Evolutionary conservation across 192 early-diverging fungal genomes (phyloP).

Genomic region (Obelidium mucronatum): DNA sequence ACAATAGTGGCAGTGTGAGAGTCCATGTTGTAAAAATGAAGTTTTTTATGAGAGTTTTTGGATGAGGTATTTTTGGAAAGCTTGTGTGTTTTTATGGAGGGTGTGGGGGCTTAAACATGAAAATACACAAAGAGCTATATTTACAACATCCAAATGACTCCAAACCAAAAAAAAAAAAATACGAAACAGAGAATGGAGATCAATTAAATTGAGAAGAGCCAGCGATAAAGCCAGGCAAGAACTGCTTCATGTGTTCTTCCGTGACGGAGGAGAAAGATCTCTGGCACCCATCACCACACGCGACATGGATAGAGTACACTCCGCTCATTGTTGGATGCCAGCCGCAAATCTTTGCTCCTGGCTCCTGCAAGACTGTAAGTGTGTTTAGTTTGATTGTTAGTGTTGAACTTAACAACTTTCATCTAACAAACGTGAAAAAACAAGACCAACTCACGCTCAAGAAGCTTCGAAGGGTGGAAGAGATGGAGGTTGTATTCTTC

Average conservation of each 20-base stretch:
- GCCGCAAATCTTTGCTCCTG: constrained; percentile 2
- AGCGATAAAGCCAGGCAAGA: neutral
- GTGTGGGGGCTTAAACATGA: too few relatives aligned
- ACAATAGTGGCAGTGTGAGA: neutral
- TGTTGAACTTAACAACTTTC: neutral
- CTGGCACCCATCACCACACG: constrained; percentile 13
- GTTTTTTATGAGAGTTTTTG: constrained; percentile 7
- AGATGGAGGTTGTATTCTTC: neutral
- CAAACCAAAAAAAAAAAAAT: neutral
- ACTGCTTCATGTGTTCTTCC: constrained; percentile 23
- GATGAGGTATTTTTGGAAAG: neutral
- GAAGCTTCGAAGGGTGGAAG: constrained; percentile 12
- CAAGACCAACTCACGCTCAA: constrained; percentile 3
- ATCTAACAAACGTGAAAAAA: neutral
- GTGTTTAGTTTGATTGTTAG: too few relatives aligned
- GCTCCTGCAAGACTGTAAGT: constrained; percentile 26
- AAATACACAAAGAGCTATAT: too few relatives aligned
- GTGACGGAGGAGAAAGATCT: constrained; percentile 6
- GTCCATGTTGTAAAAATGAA: neutral
- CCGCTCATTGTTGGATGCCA: constrained; percentile 19
- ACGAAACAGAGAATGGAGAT: neutral
- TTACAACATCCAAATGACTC: neutral
- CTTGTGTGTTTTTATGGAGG: too few relatives aligned
- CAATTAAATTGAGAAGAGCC: constrained; percentile 7
- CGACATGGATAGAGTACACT: neutral